A percentile compares a stretch with the other conserved stretches of the same genome.
Conservation (phyloP, 306 rosid genomes). For the Sechiopsis laciniata region DNA sequence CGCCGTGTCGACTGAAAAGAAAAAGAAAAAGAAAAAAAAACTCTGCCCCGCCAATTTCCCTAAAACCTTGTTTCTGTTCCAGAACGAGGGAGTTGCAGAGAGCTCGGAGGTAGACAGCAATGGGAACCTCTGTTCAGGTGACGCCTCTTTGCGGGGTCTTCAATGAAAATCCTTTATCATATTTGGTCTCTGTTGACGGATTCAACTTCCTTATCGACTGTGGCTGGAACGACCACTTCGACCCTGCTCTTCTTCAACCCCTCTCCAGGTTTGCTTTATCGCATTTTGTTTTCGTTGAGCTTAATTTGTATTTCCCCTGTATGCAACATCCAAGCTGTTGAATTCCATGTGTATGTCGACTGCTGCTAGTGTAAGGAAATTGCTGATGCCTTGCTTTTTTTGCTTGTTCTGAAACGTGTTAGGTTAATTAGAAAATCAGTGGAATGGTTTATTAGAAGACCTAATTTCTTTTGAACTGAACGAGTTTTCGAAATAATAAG, state of each 20-base stretch:
- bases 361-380: neutral
- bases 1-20: neutral
- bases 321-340: neutral
- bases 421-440: neutral
- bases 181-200: slow-evolving; percentile 75
- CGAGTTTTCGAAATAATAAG: neutral
- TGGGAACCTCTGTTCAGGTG: slow-evolving; percentile 94
- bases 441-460: neutral
- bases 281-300: slow-evolving; percentile 4
- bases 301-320: neutral
- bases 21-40: no score
- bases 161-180: slow-evolving; percentile 89
- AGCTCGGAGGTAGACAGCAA: slow-evolving; percentile 20
- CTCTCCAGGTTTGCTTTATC: slow-evolving; percentile 58
- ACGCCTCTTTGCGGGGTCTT: slow-evolving; percentile 83
- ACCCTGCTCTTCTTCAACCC: slow-evolving; percentile 73
- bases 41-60: slow-evolving; percentile 18
- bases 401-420: neutral
- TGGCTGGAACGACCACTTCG: slow-evolving; percentile 97
- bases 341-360: neutral
- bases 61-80: slow-evolving; percentile 10
- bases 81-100: slow-evolving; percentile 12
- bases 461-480: neutral
- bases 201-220: slow-evolving; percentile 88
- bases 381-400: neutral